Base-by-base conservation (phyloP, 257 asterid genomes). In the Plectranthus barbatus region DNA sequence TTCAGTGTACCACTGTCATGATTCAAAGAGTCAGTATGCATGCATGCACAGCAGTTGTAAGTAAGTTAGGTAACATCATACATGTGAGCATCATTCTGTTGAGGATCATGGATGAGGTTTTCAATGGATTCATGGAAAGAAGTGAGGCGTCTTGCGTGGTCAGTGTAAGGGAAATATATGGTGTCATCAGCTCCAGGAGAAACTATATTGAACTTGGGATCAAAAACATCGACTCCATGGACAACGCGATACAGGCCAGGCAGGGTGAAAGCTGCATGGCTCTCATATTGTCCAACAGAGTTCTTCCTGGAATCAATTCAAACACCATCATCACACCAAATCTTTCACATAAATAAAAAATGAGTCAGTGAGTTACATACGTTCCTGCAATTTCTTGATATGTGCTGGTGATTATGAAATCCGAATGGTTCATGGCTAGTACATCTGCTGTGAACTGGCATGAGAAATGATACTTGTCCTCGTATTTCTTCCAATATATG, bases 321-420 rank as follows among this genome's bases (percentile, higher is more conserved):
- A n/a, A n/a, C n/a, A n/a, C n/a, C n/a, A n/a, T n/a, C n/a, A n/a
- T n/a, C n/a, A n/a, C n/a, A n/a, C n/a, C n/a, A n/a, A n/a, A n/a
- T n/a, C n/a, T 26, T 5, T 5, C 3, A 26, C 31, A 14, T 24
- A 68, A 54, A 55, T 12, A 66, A 57, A 49, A 5, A 51, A n/a
- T n/a, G n/a, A n/a, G n/a, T n/a, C n/a, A n/a, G n/a, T 6, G 31
- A 7, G 52, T 41, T 46, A 67, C 99, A 78, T 80, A 90, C 99
- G 97, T 90, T 68, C 99, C 99, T 1, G 99, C 97, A 68, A 93
- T 93, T 81, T 90, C 97, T 75, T 93, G 99, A 83, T 87, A 90
- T 15, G 99, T 93, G 64, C 99, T 90, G 62, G 99, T 87, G 78
- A 93, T 87, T 53, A 93, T 93, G 34, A 93, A 93, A 74, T 93